Evolutionary conservation across 441 rosid genomes (phyloP), one percentile per base, ranked within the genome.

Genomic region (Sinapis alba): DNA sequence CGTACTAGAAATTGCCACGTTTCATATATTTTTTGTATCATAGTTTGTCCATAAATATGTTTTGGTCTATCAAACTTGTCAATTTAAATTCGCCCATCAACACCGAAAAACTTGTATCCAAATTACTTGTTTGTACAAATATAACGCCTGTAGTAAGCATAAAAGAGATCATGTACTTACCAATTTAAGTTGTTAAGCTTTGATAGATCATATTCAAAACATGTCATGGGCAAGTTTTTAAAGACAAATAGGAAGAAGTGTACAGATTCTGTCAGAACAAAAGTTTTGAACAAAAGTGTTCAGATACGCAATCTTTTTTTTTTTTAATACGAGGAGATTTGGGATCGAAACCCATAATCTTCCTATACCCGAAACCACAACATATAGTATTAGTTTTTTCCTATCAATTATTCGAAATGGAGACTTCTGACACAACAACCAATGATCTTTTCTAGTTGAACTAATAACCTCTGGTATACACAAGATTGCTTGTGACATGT

Each of bases 401-500:
- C n/a, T n/a, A n/a, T n/a, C n/a, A n/a, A n/a, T n/a, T n/a, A n/a
- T n/a, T n/a, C n/a, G n/a, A n/a, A n/a, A n/a, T n/a, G n/a, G n/a
- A n/a, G n/a, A n/a, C n/a, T n/a, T n/a, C n/a, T n/a, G n/a, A n/a
- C n/a, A n/a, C n/a, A n/a, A n/a, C n/a, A n/a, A n/a, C n/a, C n/a
- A n/a, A n/a, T n/a, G n/a, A n/a, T n/a, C n/a, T n/a, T n/a, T n/a
- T n/a, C n/a, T n/a, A n/a, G n/a, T n/a, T n/a, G n/a, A n/a, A n/a
- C n/a, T n/a, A n/a, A n/a, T n/a, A n/a, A n/a, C n/a, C n/a, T n/a
- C n/a, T n/a, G n/a, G n/a, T n/a, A n/a, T n/a, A n/a, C n/a, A n/a
- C n/a, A n/a, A n/a, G 23, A 88, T 83, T 70, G 93, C 97, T 90
- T 90, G 78, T 67, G 78, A 51, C 64, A 15, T 27, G 12, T 13